Evolutionary conservation across 2,329 filamentous ascomycete species (phyloP).

Genomic region (Alternaria infectoria): DNA sequence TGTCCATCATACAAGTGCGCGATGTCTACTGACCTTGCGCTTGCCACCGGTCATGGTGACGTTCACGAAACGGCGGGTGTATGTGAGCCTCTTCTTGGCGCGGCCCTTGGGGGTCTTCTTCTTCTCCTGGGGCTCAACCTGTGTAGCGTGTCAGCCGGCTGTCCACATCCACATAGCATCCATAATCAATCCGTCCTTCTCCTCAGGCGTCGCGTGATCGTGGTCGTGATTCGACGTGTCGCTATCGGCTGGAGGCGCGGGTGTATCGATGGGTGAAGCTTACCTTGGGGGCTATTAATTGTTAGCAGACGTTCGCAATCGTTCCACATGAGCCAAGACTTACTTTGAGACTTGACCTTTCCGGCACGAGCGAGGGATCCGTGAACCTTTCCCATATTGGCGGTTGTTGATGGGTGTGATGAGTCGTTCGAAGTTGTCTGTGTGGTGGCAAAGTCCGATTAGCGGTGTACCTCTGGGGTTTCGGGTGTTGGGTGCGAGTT

Average conservation of each 20-base stretch:
- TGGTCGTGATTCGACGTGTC: not conserved
- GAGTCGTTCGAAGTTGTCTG: conserved; percentile 30
- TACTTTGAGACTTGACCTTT: conserved; percentile 81
- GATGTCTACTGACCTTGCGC: conserved; percentile 76
- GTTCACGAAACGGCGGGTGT: conserved; percentile 98
- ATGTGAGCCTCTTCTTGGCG: conserved; percentile 94
- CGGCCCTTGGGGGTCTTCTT: conserved; percentile 96
- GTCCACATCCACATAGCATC: not conserved
- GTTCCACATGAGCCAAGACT: conserved; percentile 11
- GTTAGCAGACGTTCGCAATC: conserved; percentile 22
- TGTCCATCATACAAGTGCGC: not conserved
- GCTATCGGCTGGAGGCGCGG: not conserved
- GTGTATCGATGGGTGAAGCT: conserved; percentile 10
- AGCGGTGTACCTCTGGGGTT: conserved; percentile 21
- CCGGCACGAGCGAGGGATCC: conserved; percentile 93
- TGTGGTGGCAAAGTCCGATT: conserved; percentile 43
- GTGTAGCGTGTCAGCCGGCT: conserved; percentile 37
- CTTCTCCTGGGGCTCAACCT: conserved; percentile 94
- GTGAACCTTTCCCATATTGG: conserved; percentile 91
- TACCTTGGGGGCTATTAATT: conserved; percentile 33
- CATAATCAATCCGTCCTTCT: not conserved
- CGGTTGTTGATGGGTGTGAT: conserved; percentile 48
- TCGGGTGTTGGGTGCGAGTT: conserved; percentile 3
- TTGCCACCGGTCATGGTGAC: conserved; percentile 97
- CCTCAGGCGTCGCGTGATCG: not conserved